A percentile compares a stretch with the other conserved stretches of the same genome.
Conservation (phyloP, 768 basidiomycete species). For the Phanerochaete carnosa region DNA sequence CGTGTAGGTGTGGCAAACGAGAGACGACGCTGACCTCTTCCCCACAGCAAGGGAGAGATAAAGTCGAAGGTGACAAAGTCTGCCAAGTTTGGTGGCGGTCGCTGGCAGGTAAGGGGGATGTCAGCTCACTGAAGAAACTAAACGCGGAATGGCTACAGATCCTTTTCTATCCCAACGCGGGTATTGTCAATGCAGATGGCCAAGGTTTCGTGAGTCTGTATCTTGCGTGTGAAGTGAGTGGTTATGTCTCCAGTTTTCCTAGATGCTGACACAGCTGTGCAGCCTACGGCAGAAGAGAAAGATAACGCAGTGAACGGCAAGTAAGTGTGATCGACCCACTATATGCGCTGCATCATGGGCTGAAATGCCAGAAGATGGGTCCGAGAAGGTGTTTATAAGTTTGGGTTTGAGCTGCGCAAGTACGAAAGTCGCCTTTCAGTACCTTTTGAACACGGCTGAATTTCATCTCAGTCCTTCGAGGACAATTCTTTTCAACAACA, state of each 20-base stretch:
- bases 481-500: conserved; percentile 52
- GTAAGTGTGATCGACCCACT: conserved; percentile 27
- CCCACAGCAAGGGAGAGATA: conserved; percentile 58
- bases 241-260: neutral
- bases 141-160: conserved; percentile 40
- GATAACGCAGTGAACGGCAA: conserved; percentile 61
- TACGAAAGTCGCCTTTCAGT: conserved; percentile 16
- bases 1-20: neutral
- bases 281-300: conserved; percentile 79
- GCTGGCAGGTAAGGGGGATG: conserved; percentile 60
- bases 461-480: conserved; percentile 38
- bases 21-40: neutral
- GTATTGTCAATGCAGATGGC: conserved; percentile 50
- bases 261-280: neutral
- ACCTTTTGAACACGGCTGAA: neutral
- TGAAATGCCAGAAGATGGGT: conserved; percentile 54
- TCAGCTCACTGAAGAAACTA: neutral
- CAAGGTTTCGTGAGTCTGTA: conserved; percentile 71
- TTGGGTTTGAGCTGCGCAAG: conserved; percentile 81
- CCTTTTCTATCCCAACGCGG: conserved; percentile 82
- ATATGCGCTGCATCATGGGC: neutral
- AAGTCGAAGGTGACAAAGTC: conserved; percentile 81
- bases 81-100: conserved; percentile 68
- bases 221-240: conserved; percentile 70
- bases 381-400: conserved; percentile 84